These are phyloP conservation scores for Boletus reticulatus DNA, from an alignment of 768 basidiomycete genomes.

Conservation along the genomic window DNA sequence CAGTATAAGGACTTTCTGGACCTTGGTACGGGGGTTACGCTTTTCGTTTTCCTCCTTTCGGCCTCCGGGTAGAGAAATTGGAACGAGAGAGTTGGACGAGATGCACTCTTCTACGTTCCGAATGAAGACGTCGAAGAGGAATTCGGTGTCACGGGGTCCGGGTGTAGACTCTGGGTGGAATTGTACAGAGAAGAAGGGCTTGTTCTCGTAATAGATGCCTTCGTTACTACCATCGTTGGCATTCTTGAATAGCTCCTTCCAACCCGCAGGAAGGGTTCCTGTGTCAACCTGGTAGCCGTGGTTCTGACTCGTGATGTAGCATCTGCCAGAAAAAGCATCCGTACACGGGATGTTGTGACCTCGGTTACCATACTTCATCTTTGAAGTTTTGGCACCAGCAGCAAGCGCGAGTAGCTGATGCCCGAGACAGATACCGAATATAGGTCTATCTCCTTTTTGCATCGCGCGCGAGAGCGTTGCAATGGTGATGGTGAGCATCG, in stretches of 20 bases:
- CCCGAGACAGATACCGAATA: constrained; percentile 98
- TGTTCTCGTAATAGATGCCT: constrained; percentile 90
- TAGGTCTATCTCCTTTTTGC: constrained; percentile 73
- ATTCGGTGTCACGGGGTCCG: constrained; percentile 97
- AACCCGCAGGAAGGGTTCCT: constrained; percentile 70
- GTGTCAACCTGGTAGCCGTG: constrained; percentile 96
- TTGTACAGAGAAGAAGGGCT: constrained; percentile 98
- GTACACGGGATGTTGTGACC: constrained; percentile 99
- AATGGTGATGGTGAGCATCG: constrained; percentile 75
- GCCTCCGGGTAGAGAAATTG: constrained; percentile 75
- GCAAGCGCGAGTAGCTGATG: constrained; percentile 97
- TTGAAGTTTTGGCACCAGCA: constrained; percentile 89
- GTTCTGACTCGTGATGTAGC: constrained; percentile 99
- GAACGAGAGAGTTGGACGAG: constrained; percentile 48
- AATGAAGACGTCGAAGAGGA: constrained; percentile 97
- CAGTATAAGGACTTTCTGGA: constrained; percentile 93
- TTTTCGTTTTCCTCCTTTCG: constrained; percentile 79
- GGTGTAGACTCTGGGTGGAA: constrained; percentile 99
- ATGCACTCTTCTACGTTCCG: constrained; percentile 78
- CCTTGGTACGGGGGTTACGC: constrained; percentile 67
- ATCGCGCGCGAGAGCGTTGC: constrained; percentile 62
- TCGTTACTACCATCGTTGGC: constrained; percentile 98
- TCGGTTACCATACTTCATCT: constrained; percentile 99
- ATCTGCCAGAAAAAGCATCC: constrained; percentile 87
- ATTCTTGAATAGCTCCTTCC: constrained; percentile 94